Evolutionary conservation across 192 early-diverging fungal genomes (phyloP).

Genomic region (Coemansia javaensis): DNA sequence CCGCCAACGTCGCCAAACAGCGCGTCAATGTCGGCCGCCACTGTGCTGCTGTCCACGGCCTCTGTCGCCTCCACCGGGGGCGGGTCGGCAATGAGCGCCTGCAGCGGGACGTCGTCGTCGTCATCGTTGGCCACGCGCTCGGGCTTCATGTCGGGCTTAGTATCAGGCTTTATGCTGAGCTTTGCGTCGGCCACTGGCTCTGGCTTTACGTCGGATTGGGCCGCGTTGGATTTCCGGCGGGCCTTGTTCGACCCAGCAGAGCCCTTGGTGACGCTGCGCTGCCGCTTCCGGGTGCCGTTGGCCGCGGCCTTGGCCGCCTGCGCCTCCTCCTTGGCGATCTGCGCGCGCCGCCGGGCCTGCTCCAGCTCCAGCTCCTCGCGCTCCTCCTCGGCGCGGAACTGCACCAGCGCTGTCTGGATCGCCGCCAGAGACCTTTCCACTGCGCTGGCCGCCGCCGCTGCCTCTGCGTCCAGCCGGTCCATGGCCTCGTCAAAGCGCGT

Average conservation of each 20-base stretch:
- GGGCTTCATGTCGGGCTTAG: background rate
- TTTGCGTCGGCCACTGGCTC: background rate
- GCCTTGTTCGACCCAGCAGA: conserved; percentile 27
- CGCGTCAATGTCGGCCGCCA: conserved; percentile 15
- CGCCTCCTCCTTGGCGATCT: background rate
- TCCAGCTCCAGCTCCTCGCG: conserved; percentile 15
- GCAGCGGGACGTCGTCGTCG: conserved; percentile 24
- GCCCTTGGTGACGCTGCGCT: conserved; percentile 36
- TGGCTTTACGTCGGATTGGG: too few relatives aligned
- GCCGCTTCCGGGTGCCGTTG: conserved; percentile 32
- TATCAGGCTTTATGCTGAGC: too few relatives aligned
- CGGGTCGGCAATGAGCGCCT: conserved; percentile 7
- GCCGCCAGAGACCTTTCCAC: conserved; percentile 22
- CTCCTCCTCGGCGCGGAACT: conserved; percentile 28
- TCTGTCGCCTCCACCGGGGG: background rate
- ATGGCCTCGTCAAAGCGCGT: conserved; percentile 16
- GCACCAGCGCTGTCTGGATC: conserved; percentile 20
- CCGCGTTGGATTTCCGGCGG: conserved; percentile 32
- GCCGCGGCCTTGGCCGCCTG: conserved; percentile 3
- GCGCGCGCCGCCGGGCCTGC: background rate
- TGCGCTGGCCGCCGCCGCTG: background rate
- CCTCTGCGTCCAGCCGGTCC: conserved; percentile 1
- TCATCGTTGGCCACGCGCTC: conserved; percentile 21
- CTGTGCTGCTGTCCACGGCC: background rate
- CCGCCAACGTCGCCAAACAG: conserved; percentile 31